phyloP scores from a whole-genome alignment of 2,329 filamentous ascomycete genomes.

The Aureobasidium uvarum region DNA sequence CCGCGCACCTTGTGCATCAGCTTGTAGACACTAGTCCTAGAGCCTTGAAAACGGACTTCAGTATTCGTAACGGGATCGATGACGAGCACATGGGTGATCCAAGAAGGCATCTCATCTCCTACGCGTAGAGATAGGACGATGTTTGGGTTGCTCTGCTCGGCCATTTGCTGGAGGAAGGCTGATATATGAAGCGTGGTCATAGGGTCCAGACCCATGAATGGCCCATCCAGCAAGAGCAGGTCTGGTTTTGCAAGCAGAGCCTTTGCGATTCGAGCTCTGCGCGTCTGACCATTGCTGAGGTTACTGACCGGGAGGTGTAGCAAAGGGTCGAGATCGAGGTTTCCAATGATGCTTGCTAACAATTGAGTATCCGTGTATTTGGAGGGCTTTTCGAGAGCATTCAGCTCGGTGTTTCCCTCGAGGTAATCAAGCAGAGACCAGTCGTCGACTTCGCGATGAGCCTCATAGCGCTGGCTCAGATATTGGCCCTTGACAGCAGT shows the following conservation, averaged over 20 bases:
- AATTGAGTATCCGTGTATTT: slow-evolving; percentile 48
- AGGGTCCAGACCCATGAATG: slow-evolving; percentile 94
- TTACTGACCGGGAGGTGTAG: slow-evolving; percentile 82
- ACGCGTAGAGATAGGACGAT: slow-evolving; percentile 76
- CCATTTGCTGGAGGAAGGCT: slow-evolving; percentile 65
- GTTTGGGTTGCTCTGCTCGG: slow-evolving; percentile 64
- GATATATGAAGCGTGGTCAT: slow-evolving; percentile 72
- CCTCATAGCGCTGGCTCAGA: slow-evolving; percentile 87
- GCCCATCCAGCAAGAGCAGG: slow-evolving; percentile 83
- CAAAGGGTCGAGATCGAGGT: slow-evolving; percentile 67
- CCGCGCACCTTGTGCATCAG: background rate
- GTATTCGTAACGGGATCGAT: background rate
- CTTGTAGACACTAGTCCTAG: background rate
- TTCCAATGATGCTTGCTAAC: slow-evolving; percentile 62
- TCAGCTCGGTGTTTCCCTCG: slow-evolving; percentile 77
- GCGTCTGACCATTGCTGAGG: slow-evolving; percentile 88
- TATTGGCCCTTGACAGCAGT: slow-evolving; percentile 70
- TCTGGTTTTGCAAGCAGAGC: slow-evolving; percentile 77
- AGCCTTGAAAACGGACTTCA: background rate
- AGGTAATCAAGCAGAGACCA: slow-evolving; percentile 81
- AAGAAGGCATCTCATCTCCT: slow-evolving; percentile 82
- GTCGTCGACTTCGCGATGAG: slow-evolving; percentile 78
- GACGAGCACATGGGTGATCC: slow-evolving; percentile 77
- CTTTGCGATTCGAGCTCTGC: slow-evolving; percentile 82
- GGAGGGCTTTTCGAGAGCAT: slow-evolving; percentile 61